These are phyloP conservation scores for Acacia pycnantha DNA, from an alignment of 331 rosid genomes.

Conservation along the genomic window DNA sequence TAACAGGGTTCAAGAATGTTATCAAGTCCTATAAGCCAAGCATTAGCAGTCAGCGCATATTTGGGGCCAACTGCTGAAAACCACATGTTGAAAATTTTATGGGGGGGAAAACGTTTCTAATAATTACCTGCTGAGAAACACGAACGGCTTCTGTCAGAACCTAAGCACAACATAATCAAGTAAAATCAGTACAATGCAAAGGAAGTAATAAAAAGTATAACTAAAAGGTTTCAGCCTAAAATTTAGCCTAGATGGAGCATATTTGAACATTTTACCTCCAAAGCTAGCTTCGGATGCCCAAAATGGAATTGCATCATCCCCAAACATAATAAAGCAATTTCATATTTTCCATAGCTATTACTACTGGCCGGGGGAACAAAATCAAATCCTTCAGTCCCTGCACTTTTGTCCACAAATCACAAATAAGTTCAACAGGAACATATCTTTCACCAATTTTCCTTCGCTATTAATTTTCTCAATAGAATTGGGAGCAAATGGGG, in stretches of 20 bases:
- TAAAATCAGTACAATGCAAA: conserved; percentile 24
- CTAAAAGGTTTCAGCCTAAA: conserved; percentile 13
- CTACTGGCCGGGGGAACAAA: conserved; percentile 64
- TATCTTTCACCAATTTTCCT: conserved; percentile 2
- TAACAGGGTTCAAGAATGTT: background rate
- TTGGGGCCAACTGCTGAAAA: conserved; percentile 14
- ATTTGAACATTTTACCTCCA: conserved; percentile 61
- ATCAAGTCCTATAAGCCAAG: conserved; percentile 13
- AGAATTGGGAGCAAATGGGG: background rate
- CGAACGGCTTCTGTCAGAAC: conserved; percentile 96
- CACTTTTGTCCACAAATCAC: conserved; percentile 67
- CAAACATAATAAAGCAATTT: conserved; percentile 78
- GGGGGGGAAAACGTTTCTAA: conserved; percentile 1
- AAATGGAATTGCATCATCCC: conserved; percentile 98
- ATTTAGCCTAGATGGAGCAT: conserved; percentile 10
- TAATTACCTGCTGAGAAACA: conserved; percentile 83
- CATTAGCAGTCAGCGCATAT: conserved; percentile 23
- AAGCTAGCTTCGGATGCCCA: conserved; percentile 94
- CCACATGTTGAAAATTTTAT: background rate
- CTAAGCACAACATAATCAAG: conserved; percentile 48
- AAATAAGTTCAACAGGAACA: conserved; percentile 37
- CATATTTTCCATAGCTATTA: conserved; percentile 79
- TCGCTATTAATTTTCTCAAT: conserved; percentile 13
- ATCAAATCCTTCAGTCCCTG: conserved; percentile 99
- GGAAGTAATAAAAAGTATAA: conserved; percentile 4